Conservation (phyloP, 768 basidiomycete genomes). For the Leccinellum luteum region DNA sequence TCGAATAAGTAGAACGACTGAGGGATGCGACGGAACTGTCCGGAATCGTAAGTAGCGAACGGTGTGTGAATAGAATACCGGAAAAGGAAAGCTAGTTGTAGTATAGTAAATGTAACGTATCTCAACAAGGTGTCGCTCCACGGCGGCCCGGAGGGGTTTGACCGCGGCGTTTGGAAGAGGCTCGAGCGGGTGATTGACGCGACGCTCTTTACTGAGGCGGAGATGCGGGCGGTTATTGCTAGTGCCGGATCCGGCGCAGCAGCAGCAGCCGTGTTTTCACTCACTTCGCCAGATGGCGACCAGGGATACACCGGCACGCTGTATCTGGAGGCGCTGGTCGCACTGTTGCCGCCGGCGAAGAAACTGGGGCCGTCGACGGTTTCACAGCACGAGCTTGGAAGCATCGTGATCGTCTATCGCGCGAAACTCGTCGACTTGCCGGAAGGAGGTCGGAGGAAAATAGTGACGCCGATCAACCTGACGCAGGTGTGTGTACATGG, state of each 20-base stretch:
- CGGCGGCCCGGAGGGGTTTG: constrained; percentile 67
- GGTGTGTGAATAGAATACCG: no score
- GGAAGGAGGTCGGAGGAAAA: constrained; percentile 27
- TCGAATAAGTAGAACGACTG: no score
- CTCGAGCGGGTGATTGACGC: constrained; percentile 38
- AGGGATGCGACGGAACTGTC: no score
- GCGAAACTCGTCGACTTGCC: constrained; percentile 55
- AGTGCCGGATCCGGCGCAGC: constrained; percentile 19
- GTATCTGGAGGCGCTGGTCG: constrained; percentile 55
- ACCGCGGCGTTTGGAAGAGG: constrained; percentile 51
- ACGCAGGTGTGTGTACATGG: constrained; percentile 54
- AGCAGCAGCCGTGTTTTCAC: constrained; percentile 49
- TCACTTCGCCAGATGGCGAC: constrained; percentile 61
- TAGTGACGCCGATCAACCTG: constrained; percentile 71
- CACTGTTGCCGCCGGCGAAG: constrained; percentile 39
- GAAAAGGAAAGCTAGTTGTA: no score
- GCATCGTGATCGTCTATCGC: constrained; percentile 64
- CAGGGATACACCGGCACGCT: constrained; percentile 69
- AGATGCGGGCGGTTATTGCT: constrained; percentile 43
- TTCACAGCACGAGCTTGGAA: constrained; percentile 55
- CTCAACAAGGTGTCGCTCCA: no score
- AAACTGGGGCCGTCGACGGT: constrained; percentile 24
- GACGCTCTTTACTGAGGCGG: constrained; percentile 55
- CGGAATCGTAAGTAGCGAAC: no score
- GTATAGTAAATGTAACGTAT: no score